Evolutionary conservation across 208 protist genomes (phyloP), one percentile per base, ranked within the genome.

Genomic region (Leishmania arabica): DNA sequence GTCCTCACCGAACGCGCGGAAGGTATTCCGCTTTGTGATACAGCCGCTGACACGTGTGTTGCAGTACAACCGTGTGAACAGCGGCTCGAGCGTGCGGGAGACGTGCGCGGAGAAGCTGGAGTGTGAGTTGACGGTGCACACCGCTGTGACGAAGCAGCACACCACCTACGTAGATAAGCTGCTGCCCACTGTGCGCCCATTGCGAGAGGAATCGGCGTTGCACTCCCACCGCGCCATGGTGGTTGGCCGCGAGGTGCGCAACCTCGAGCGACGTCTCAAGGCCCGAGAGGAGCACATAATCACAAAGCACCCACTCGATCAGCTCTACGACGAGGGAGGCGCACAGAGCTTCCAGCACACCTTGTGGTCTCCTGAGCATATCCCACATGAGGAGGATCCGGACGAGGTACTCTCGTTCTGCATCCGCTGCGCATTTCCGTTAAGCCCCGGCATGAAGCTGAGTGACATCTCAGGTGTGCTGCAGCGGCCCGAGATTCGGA

Each of bases 311-410:
- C 92, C 90, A 27, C 88, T 98, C 34, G 95, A 97, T 80, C 51
- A 73, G 58, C 81, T 97, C 21, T 97, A 98, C 86, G 89, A 96
- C 49, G 91, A 92, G 27, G 95, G 94, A 54, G 95, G 95, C 17
- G 91, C 95, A 17, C 95, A 96, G 88, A 87, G 85, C 56, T 98
- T 97, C 80, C 78, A 92, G 82, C 95, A 97, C 87, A 77, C 86
- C 64, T 42, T 87, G 40, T 94, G 92, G 84, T 89, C 86, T 42
- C 81, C 84, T 69, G 83, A 92, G 77, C 90, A 97, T 83, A 80
- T 89, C 56, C 95, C 95, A 9, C 85, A 94, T 64, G 90, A 95
- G 85, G 88, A 92, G 81, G 86, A 90, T 56, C 87, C 90, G 3
- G 87, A 95, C 78, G 86, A 91, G 72, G 83, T 86, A 34, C 78